Base-by-base conservation (phyloP, 2,329 filamentous ascomycete genomes). In the Colletotrichum acutatum region DNA sequence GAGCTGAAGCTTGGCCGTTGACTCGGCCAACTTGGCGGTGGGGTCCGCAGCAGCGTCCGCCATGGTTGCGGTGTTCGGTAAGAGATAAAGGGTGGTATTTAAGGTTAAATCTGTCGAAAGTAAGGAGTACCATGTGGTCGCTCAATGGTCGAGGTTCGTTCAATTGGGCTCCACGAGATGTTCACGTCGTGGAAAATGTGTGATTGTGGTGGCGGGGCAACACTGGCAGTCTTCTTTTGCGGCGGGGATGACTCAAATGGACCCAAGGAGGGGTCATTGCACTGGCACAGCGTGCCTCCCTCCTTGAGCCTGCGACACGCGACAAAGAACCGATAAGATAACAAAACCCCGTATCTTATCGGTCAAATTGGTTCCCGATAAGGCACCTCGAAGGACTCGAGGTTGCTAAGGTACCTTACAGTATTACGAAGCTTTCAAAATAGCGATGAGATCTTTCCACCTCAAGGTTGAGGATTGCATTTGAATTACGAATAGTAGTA, bases 1-100 rank as follows among this genome's bases (percentile, higher is more conserved):
- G 46, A 91, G 86, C 79, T 89, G 84, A 56, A 91, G 86, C 84
- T 91, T 91, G 72, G 89, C 86, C 49, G 85, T 83, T 63, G 81
- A 82, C 75, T 88, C 86, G 32, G 82, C 80, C 46, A 87, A 79
- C 84, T 91, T 91, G 74, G 88, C 86, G 46, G 85, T 83, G 66
- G 81, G 82, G 74, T 88, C 86, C 32, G 82, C 80, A 28, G 86
- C 78, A 74, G 83, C 81, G 77, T 88, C 86, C 72, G 86, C 83
- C 86, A 88, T 88, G 77, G 66, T 81, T 34, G 52, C 59, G 24
- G 30, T 59, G 16, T 72, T 60, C 26, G 24, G 53, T 24, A 22
- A 8, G 58, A 26, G 42, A 7, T 42, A 7, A 16, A 14, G 11
- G 30, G 52, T 9, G 12, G 26, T 28, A n/a, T n/a, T 3, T 6